These are phyloP conservation scores for Saccharum hybrid DNA, from an alignment of 202 grass and related monocot genomes.

Conservation along the genomic window DNA sequence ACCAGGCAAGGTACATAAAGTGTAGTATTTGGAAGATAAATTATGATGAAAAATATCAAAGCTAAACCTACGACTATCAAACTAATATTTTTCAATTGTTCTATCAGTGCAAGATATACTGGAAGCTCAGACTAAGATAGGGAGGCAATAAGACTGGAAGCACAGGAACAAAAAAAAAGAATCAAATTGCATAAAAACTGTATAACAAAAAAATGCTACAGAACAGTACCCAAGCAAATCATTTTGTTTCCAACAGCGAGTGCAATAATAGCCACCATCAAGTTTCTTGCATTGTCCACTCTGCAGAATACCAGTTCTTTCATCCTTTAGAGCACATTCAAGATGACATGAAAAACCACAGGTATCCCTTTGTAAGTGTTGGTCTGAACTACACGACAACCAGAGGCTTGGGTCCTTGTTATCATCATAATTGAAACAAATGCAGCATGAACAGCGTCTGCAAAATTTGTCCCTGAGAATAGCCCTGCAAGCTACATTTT, in stretches of 20 bases:
- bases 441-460: slow-evolving; percentile 95
- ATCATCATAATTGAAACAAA: slow-evolving; percentile 87
- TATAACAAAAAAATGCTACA: slow-evolving; percentile 33
- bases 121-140: slow-evolving; percentile 1
- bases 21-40: slow-evolving; percentile 22
- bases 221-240: slow-evolving; percentile 89
- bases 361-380: slow-evolving; percentile 61
- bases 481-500: slow-evolving; percentile 88
- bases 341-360: slow-evolving; percentile 95
- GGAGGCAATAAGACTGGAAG: slow-evolving; percentile 6
- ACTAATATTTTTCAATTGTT: slow-evolving; percentile 12
- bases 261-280: slow-evolving; percentile 90
- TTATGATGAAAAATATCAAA: slow-evolving; percentile 29
- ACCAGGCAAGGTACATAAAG: not conserved
- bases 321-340: slow-evolving; percentile 92
- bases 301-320: slow-evolving; percentile 66
- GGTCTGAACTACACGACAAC: slow-evolving; percentile 77
- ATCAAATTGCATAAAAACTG: slow-evolving; percentile 12
- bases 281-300: slow-evolving; percentile 64
- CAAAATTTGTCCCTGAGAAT: slow-evolving; percentile 81
- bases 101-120: slow-evolving; percentile 5
- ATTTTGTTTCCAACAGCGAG: slow-evolving; percentile 76
- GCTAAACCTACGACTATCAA: not conserved
- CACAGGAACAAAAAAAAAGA: not conserved
- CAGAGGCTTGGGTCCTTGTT: slow-evolving; percentile 96